Base-by-base conservation (phyloP, 2,329 filamentous ascomycete genomes). In the Penicillium sp. region DNA sequence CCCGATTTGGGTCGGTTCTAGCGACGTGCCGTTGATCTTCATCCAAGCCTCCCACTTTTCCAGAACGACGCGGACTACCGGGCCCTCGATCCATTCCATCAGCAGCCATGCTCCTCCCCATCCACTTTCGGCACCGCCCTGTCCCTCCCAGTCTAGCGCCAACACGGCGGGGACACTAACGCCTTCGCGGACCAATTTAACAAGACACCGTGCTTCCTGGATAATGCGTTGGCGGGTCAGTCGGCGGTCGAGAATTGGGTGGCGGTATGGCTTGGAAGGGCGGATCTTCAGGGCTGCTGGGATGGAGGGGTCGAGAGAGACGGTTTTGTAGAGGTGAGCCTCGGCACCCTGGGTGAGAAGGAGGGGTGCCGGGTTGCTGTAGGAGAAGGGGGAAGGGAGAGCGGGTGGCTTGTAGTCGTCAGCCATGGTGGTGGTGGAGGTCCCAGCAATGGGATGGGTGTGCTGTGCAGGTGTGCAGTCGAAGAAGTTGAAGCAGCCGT, bases 281-380 rank as follows among this genome's bases (percentile, higher is more conserved):
- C 93, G 87, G 75, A 94, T 83, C 72, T 98, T 98, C 48, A 97
- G 80, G 1, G 91, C 87, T 61, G 83, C 86, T 10, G 84, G 79
- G 7, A 79, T 73, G 41, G 74, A 64, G 26, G 86, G 78, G 1
- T 77, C 64, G 39, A 96, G 82, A 70, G 87, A 94, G 39, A 80
- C 83, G 13, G 87, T 91, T 65, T 82, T 84, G 79, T 94, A 97
- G 61, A 98, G 80, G 51, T 91, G 87, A 45, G 87, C 90, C 79
- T 98, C 93, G 62, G 93, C 93, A 69, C 93, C 93, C 76, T 97
- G 93, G 41, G 87, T 84, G 55, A 97, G 80, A 59, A 95, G 85
- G 33, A 63, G 67, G 48, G 87, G 81, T 33, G 78, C 67, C 53
- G 79, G 72, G 47, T 77, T 72, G 62, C 78, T 77, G 70, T 80